Percentiles rank a stretch among this genome's conserved stretches.
These are phyloP conservation scores for Ascocoryne sarcoides DNA, from an alignment of 2,329 filamentous ascomycete genomes.

Conservation along the genomic window DNA sequence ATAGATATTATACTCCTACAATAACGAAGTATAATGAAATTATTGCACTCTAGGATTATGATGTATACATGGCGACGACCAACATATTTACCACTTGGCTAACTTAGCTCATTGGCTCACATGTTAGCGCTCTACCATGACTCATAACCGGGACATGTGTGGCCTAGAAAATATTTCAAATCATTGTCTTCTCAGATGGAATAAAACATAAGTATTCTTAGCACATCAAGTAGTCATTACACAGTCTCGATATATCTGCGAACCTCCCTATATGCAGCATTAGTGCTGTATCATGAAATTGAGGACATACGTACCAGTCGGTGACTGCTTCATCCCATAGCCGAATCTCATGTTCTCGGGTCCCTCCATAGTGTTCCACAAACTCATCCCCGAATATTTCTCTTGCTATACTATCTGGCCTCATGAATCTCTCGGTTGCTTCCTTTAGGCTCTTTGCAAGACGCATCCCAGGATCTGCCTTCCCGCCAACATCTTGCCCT, in stretches of 20 bases:
- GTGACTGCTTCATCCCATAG: constrained; percentile 95
- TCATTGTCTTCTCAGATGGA: too few species aligned
- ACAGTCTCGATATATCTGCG: constrained; percentile 68
- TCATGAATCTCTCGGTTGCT: constrained; percentile 70
- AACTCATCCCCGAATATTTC: constrained; percentile 93
- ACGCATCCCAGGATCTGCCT: constrained; percentile 61
- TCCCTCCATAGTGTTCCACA: constrained; percentile 91
- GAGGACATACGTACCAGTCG: constrained; percentile 62
- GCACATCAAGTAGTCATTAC: constrained; percentile 11
- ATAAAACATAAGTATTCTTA: too few species aligned
- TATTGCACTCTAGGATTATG: too few species aligned
- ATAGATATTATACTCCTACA: too few species aligned
- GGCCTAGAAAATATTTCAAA: too few species aligned
- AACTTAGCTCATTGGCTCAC: too few species aligned
- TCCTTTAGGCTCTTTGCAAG: constrained; percentile 81
- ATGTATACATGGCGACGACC: too few species aligned
- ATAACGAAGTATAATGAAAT: too few species aligned
- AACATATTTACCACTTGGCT: too few species aligned
- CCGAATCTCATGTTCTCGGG: constrained; percentile 80
- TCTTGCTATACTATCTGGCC: constrained; percentile 74
- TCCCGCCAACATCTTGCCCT: constrained; percentile 71
- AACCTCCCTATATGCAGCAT: constrained; percentile 52
- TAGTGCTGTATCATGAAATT: constrained; percentile 3
- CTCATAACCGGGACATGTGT: too few species aligned
- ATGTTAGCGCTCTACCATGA: too few species aligned